Evolutionary conservation across 1,284 basidiomycete species (phyloP).

Genomic region (Ganoderma boninense): DNA sequence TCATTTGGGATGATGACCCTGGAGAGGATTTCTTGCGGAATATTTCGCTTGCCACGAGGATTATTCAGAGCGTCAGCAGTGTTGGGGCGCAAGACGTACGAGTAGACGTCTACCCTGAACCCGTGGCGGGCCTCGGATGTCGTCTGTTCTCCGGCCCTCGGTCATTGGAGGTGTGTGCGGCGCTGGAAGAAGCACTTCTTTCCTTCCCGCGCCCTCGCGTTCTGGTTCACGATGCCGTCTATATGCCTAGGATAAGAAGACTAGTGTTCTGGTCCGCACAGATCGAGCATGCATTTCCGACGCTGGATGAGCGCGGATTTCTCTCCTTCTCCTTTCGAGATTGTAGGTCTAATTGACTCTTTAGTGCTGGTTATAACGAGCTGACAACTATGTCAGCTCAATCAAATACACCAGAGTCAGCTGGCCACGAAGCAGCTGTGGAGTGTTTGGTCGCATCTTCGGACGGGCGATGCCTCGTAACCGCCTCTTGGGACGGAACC

Average conservation of each 20-base stretch:
- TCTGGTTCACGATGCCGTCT: background rate
- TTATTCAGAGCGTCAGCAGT: background rate
- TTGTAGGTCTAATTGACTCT: background rate
- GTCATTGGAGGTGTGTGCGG: background rate
- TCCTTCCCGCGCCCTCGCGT: background rate
- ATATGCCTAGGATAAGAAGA: background rate
- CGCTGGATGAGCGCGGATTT: background rate
- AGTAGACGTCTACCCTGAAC: background rate
- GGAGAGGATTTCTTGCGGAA: background rate
- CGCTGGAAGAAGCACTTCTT: background rate
- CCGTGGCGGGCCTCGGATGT: background rate
- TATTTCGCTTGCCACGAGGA: background rate
- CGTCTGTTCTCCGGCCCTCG: background rate
- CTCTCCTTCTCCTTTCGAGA: background rate
- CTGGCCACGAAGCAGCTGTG: background rate
- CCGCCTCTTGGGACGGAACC: background rate
- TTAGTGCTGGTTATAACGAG: background rate
- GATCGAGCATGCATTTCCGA: background rate
- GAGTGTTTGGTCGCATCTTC: background rate
- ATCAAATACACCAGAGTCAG: background rate
- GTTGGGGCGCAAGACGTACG: background rate
- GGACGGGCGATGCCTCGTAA: background rate
- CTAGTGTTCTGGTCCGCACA: background rate
- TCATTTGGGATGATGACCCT: background rate
- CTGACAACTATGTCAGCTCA: background rate